phyloP scores from a whole-genome alignment of 2,329 filamentous ascomycete genomes.

The Trichoderma lentiforme region DNA sequence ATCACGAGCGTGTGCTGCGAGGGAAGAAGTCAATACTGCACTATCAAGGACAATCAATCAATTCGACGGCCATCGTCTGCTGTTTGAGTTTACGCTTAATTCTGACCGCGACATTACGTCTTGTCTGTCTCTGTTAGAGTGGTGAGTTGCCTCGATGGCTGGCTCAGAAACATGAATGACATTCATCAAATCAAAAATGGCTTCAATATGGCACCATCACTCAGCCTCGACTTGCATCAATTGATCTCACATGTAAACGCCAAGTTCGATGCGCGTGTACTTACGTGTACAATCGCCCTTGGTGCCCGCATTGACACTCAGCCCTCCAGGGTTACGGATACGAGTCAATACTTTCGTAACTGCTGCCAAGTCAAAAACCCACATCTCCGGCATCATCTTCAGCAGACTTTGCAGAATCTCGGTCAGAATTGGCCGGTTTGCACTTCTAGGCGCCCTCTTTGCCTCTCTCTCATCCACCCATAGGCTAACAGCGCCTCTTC shows the following conservation, averaged over 20 bases:
- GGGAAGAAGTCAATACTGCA: background rate
- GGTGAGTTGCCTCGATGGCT: background rate
- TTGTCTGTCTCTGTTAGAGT: background rate
- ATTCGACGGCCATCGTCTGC: background rate
- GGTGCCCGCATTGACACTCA: background rate
- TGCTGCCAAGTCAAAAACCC: background rate
- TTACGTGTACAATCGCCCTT: background rate
- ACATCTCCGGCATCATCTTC: background rate
- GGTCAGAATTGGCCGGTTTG: background rate
- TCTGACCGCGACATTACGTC: background rate
- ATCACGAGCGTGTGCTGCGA: background rate
- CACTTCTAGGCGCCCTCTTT: background rate
- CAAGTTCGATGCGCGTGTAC: no score
- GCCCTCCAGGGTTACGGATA: background rate
- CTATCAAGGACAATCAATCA: background rate
- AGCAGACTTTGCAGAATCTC: background rate
- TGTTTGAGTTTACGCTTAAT: constrained; percentile 13
- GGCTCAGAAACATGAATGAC: background rate
- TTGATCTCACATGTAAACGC: background rate
- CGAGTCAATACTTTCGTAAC: background rate
- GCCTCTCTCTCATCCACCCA: background rate
- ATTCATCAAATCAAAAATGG: background rate
- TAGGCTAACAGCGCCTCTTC: constrained; percentile 2
- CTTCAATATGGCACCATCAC: background rate
- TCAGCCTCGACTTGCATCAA: background rate